Conservation (phyloP, 2,329 filamentous ascomycete species). For the Diaporthe aspalathi region DNA sequence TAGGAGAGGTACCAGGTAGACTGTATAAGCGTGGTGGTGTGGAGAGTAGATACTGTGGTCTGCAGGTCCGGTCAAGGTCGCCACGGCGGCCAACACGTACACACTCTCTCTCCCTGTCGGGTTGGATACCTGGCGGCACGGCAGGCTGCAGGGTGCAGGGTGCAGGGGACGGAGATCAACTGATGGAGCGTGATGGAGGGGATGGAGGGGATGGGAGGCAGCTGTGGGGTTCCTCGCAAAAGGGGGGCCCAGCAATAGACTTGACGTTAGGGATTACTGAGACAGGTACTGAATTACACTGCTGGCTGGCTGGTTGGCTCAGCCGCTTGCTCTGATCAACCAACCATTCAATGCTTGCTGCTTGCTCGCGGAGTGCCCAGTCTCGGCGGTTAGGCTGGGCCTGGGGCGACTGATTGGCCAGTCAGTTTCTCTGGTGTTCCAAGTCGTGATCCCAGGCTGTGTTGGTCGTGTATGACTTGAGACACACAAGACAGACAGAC, state of each 20-base stretch:
- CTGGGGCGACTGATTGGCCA: constrained; percentile 10
- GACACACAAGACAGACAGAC: constrained; percentile 1
- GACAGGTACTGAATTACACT: neutral
- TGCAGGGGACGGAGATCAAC: constrained; percentile 34
- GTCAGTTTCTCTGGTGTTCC: constrained; percentile 14
- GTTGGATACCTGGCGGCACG: neutral
- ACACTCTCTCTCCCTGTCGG: neutral
- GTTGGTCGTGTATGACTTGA: constrained; percentile 7
- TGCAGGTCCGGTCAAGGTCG: too few relatives aligned
- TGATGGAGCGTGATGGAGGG: too few relatives aligned
- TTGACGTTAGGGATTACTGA: constrained; percentile 7
- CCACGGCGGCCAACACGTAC: constrained; percentile 3
- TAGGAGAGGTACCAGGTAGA: neutral
- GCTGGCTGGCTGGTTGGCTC: neutral
- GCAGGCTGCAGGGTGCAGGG: constrained; percentile 13
- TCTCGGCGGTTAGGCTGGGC: constrained; percentile 22
- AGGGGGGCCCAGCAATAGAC: constrained; percentile 24
- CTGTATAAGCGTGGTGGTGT: constrained; percentile 4
- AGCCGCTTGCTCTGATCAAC: neutral
- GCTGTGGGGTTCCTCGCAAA: constrained; percentile 23
- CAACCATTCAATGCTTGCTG: constrained; percentile 9
- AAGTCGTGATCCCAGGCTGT: neutral
- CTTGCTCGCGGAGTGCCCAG: constrained; percentile 3
- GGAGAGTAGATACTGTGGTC: constrained; percentile 11
- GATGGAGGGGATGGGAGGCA: constrained; percentile 18